Evolutionary conservation across 179 eudicot species (phyloP).

Genomic region (Spergularia azorica): DNA sequence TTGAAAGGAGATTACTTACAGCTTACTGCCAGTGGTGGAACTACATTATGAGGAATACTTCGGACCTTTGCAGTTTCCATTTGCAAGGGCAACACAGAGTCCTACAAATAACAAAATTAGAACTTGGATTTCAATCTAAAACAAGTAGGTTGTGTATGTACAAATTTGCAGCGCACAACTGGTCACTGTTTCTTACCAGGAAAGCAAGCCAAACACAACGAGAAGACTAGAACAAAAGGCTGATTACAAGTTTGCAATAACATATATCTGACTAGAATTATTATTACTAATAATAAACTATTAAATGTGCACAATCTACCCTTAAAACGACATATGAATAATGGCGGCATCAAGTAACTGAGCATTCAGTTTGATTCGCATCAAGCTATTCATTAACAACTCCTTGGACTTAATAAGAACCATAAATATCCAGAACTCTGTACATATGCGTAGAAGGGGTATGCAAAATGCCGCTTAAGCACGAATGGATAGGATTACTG

Average conservation of each 20-base stretch:
- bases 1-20: constrained; percentile 55
- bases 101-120: constrained; percentile 40
- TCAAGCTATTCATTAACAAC: too few species aligned
- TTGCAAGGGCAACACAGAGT: constrained; percentile 51
- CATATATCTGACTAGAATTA: too few species aligned
- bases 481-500: too few species aligned
- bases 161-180: background rate
- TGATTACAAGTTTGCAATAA: too few species aligned
- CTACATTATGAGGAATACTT: constrained; percentile 68
- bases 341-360: background rate
- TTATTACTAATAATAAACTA: too few species aligned
- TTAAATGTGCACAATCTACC: too few species aligned
- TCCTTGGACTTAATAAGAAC: too few species aligned
- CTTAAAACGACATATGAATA: background rate
- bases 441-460: too few species aligned
- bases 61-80: constrained; percentile 81
- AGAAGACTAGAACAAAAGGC: background rate
- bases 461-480: background rate
- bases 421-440: too few species aligned
- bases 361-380: background rate
- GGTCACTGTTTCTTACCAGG: background rate
- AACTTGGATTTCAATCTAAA: background rate
- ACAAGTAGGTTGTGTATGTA: background rate
- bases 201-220: background rate
- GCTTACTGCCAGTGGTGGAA: constrained; percentile 88